Base-by-base conservation (phyloP, 129 eudicot species). In the Artemisia argyi region DNA sequence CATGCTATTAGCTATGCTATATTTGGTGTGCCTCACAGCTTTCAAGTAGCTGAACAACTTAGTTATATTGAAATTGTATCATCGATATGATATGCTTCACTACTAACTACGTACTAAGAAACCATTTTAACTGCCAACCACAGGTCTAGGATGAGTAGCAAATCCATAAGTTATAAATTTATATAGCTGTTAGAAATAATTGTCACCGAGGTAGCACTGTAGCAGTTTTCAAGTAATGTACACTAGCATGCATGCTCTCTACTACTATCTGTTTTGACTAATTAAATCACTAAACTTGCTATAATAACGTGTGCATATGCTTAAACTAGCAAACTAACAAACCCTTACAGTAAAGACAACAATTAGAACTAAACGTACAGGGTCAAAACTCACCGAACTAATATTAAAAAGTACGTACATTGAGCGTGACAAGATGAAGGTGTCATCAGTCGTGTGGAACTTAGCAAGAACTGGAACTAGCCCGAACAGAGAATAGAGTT, bases 231-330 rank as follows among this genome's bases (percentile, higher is more conserved):
- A n/a, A 66, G 7, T 13, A 54, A 24, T 67, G 18, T 13, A 20
- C 32, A 57, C 54, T 48, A 61, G 11, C 56, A 60, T 68, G 69
- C 69, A 76, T 46, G 11, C 4, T 7, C 52, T 48, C 46, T 5
- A 22, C 12, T 61, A 3, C 55, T 8, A 46, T n/a, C 22, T 59
- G 20, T 52, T 11, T 46, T 60, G 22, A 32, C 20, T 59, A 12
- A 58, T 17, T 17, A 59, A 44, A 59, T 22, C 14, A 68, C 30
- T 28, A 30, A 13, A 62, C 46, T n/a, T n/a, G 2, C 22, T 20
- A 20, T 20, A 26, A 16, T 30, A 24, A 16, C 44, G 39, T 13
- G 4, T 30, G 66, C 19, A 11, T 30, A 62, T 30, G 68, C 17
- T 62, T 14, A 32, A 30, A n/a, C 22, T 20, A 20, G 22, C 22